These are phyloP conservation scores for Paramyrothecium sp. DNA, from an alignment of 2,329 filamentous ascomycete species.

Conservation along the genomic window DNA sequence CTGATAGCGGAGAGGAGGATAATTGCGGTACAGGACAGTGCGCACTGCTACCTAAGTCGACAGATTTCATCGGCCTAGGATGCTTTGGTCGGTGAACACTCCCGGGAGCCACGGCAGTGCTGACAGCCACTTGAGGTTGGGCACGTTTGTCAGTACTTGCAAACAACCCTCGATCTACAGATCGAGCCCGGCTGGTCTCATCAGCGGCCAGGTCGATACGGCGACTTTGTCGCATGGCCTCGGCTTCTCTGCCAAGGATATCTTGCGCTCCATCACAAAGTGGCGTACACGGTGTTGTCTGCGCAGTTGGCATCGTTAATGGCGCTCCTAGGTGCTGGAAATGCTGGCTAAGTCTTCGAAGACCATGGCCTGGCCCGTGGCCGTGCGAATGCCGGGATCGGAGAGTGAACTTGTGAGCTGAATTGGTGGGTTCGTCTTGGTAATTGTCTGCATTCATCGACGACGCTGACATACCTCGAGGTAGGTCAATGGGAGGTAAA, in stretches of 20 bases:
- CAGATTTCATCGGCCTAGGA: conserved; percentile 45
- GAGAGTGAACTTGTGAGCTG: not conserved
- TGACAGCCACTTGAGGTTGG: conserved; percentile 62
- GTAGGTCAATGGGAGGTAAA: conserved; percentile 23
- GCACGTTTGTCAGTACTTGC: conserved; percentile 62
- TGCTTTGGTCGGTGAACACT: conserved; percentile 48
- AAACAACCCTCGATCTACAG: conserved; percentile 62
- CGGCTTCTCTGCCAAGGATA: conserved; percentile 36
- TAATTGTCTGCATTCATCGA: not conserved
- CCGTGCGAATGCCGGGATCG: not conserved
- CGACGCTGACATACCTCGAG: conserved; percentile 15
- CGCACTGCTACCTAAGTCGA: conserved; percentile 32
- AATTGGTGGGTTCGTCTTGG: not conserved
- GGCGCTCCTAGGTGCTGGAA: not conserved
- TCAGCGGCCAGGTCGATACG: conserved; percentile 38
- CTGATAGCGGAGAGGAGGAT: conserved; percentile 33
- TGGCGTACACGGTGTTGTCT: conserved; percentile 32
- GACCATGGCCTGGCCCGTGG: not conserved
- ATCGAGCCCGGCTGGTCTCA: conserved; percentile 54
- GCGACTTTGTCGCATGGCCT: conserved; percentile 35
- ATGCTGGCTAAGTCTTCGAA: conserved; percentile 1
- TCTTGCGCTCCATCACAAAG: conserved; percentile 28
- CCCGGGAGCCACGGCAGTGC: conserved; percentile 60
- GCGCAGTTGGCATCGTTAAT: conserved; percentile 5
- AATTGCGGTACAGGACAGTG: conserved; percentile 30